phyloP scores from a whole-genome alignment of 148 eudicot species.

The Camellia lanceoleosa region DNA sequence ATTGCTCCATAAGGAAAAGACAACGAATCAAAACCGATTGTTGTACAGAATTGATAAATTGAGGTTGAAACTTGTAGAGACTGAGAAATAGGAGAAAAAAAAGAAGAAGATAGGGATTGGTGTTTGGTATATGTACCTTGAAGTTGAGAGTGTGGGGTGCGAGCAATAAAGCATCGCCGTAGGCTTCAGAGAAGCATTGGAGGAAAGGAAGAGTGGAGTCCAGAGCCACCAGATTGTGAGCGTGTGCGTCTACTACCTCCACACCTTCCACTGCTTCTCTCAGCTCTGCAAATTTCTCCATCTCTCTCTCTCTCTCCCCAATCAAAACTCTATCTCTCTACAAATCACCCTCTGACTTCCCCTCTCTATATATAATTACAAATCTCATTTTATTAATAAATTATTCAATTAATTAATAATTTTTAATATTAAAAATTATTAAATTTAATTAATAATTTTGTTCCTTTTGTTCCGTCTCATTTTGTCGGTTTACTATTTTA shows the following conservation, averaged over 20 bases:
- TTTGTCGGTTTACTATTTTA: too few species aligned
- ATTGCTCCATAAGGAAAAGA: too few species aligned
- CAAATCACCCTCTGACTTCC: neutral
- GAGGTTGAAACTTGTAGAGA: too few species aligned
- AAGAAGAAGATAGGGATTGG: neutral
- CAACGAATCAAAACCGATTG: too few species aligned
- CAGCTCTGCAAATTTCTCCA: constrained; percentile 53
- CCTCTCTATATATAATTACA: neutral
- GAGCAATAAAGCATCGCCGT: constrained; percentile 51
- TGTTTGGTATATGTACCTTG: constrained; percentile 44
- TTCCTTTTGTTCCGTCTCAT: too few species aligned
- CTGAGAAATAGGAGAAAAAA: neutral
- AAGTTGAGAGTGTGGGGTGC: constrained; percentile 70
- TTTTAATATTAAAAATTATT: too few species aligned
- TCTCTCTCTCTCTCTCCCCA: constrained; percentile 18
- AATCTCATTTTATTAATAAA: neutral
- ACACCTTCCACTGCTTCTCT: constrained; percentile 55
- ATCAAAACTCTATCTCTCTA: neutral
- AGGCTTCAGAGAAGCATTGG: constrained; percentile 74
- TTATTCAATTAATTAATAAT: too few species aligned
- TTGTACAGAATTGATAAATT: too few species aligned
- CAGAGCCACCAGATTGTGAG: constrained; percentile 70
- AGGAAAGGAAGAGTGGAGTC: constrained; percentile 71
- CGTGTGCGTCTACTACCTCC: constrained; percentile 72
- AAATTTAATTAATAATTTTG: too few species aligned